Conservation (phyloP, 768 basidiomycete genomes). For the Russula abietina region DNA sequence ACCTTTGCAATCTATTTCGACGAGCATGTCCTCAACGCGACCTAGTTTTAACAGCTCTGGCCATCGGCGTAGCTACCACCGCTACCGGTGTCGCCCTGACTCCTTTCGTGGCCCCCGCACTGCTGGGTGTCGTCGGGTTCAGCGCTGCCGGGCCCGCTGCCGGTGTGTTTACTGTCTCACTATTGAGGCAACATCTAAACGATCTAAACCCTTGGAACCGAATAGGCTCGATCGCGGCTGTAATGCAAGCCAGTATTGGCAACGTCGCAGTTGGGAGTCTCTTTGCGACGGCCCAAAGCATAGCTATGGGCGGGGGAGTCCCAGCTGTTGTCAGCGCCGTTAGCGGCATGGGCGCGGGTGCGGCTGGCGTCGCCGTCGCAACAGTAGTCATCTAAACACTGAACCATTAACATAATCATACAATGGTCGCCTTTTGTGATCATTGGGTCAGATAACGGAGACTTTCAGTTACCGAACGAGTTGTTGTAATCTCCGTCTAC, state of each 20-base stretch:
- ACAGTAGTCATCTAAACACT: not conserved
- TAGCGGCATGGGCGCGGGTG: not conserved
- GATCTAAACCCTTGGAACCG: not conserved
- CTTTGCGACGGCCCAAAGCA: slow-evolving; percentile 10
- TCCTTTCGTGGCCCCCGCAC: not conserved
- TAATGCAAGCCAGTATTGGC: slow-evolving; percentile 13
- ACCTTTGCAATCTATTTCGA: no score
- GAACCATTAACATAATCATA: not conserved
- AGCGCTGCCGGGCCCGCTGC: not conserved
- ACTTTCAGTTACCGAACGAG: not conserved
- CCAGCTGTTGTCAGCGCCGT: not conserved
- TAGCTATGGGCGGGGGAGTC: slow-evolving; percentile 13
- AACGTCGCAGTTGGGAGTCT: slow-evolving; percentile 13
- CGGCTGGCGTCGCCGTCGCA: not conserved
- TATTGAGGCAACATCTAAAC: no score
- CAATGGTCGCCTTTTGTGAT: not conserved
- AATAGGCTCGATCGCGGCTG: slow-evolving; percentile 13
- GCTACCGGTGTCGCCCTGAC: not conserved
- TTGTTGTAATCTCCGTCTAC: not conserved
- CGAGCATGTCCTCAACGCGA: not conserved
- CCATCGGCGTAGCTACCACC: not conserved
- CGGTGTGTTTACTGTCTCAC: not conserved
- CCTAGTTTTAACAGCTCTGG: not conserved
- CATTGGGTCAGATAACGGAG: not conserved
- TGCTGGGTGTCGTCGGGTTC: slow-evolving; percentile 3